Base-by-base conservation (phyloP, 2,329 filamentous ascomycete genomes). In the Aureobasidium melanogenum region DNA sequence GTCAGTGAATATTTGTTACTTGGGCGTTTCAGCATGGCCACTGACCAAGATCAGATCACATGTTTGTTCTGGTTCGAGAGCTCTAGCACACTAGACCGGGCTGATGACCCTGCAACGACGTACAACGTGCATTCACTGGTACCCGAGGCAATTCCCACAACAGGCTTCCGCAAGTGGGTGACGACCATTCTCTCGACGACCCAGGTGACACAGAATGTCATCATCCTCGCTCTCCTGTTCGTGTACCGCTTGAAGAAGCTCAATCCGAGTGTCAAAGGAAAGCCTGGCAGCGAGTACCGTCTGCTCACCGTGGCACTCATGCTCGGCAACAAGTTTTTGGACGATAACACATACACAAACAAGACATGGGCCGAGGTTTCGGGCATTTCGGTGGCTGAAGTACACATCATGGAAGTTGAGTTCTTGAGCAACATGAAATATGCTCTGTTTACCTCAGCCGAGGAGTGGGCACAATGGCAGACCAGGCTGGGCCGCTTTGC, bases 351-450 rank as follows among this genome's bases (percentile, higher is more conserved):
- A 0, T 99, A 99, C 75, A 97, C 94, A 39, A 99, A 99, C 79
- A 97, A 97, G 79, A 99, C 94, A 0, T 99, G 94, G 94, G 94
- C 93, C 2, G 94, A 99, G 69, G 94, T 99, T 12, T 97, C 94
- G 0, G 89, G 89, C 47, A 96, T 99, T 64, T 86, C 89, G 1
- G 93, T 97, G 14, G 86, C 88, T 63, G 94, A 99, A 74, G 96
- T 99, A 56, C 94, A 99, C 72, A 88, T 97, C 47, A 99, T 99
- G 94, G 94, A 99, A 73, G 94, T 99, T n/a, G 94, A 99, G 73
- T 99, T 99, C 69, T 79, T 99, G 65, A 97, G 93, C 79, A 97
- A 97, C 74, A 96, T 99, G 87, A 86, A 93, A 69, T 99, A 97
- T 75, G 91, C 90, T 68, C 79, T 99, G 8, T 86, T 93, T 71